Evolutionary conservation across 192 early-diverging fungal species (phyloP).

Genomic region (Coemansia sp.): DNA sequence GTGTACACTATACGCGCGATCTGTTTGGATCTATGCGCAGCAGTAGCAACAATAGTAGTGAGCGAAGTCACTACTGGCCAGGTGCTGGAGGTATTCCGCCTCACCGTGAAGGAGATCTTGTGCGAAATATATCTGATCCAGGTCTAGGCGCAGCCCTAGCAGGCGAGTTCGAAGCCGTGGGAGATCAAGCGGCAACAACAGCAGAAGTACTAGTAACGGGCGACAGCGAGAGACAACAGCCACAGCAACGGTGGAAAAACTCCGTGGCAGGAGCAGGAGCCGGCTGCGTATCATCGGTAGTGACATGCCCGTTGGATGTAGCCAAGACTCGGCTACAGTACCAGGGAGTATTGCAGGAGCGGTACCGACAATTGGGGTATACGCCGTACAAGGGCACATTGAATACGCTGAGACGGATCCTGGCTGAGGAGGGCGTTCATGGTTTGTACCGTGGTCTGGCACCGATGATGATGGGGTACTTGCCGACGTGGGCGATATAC

Average conservation of each 20-base stretch:
- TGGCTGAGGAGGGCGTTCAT: conserved; percentile 77
- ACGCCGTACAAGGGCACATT: conserved; percentile 54
- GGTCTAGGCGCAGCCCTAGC: conserved; percentile 21
- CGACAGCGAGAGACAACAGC: conserved; percentile 1
- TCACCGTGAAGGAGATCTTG: conserved; percentile 29
- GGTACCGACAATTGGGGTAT: conserved; percentile 25
- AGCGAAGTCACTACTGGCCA: conserved; percentile 47
- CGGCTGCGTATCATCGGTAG: conserved; percentile 77
- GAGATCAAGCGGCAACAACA: conserved; percentile 11
- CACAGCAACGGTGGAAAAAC: conserved; percentile 61
- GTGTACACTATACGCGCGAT: conserved; percentile 11
- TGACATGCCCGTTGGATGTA: conserved; percentile 92
- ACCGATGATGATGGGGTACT: conserved; percentile 85
- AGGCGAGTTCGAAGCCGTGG: conserved; percentile 29
- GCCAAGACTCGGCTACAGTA: conserved; percentile 95
- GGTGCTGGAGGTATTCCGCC: conserved; percentile 38
- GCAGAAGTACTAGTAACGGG: background rate
- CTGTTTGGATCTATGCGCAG: conserved; percentile 13
- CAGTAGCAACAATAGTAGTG: conserved; percentile 9
- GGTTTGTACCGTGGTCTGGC: conserved; percentile 90
- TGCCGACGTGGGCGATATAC: conserved; percentile 92
- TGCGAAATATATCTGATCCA: background rate
- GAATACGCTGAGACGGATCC: conserved; percentile 72
- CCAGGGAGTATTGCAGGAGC: conserved; percentile 58
- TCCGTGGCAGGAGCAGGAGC: conserved; percentile 82